These are phyloP conservation scores for Xylaria cubensis DNA, from an alignment of 495 filamentous ascomycete species.

Conservation along the genomic window DNA sequence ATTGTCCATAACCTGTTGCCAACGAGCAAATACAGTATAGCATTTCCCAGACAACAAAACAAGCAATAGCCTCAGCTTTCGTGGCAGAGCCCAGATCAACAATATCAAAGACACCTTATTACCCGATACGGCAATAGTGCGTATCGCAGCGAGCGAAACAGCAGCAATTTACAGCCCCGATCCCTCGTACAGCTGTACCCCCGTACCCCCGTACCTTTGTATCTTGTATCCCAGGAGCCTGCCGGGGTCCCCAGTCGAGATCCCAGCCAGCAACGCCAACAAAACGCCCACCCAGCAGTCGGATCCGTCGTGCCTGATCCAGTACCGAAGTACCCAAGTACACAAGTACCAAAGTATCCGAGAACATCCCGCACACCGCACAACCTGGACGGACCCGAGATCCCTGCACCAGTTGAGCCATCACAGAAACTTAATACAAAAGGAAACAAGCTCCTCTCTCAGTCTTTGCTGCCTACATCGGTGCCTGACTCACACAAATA, in stretches of 20 bases:
- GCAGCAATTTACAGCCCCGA: constrained; percentile 13
- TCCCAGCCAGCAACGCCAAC: constrained; percentile 28
- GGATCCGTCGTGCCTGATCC: constrained; percentile 27
- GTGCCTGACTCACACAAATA: constrained; percentile 46
- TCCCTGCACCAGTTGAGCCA: constrained; percentile 26
- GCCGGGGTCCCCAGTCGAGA: constrained; percentile 3
- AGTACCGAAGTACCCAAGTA: constrained; percentile 22
- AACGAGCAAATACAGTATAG: constrained; percentile 4
- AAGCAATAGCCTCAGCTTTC: constrained; percentile 19
- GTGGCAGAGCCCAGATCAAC: constrained; percentile 21
- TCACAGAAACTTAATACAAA: constrained; percentile 30
- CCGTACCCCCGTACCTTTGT: constrained; percentile 10
- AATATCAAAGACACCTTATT: constrained; percentile 18
- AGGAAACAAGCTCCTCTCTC: constrained; percentile 25
- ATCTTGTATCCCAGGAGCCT: constrained; percentile 10
- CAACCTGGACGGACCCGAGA: constrained; percentile 26
- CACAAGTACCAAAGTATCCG: constrained; percentile 21
- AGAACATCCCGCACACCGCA: constrained; percentile 28
- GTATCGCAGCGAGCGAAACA: neutral
- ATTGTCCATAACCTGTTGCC: neutral
- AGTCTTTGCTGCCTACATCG: constrained; percentile 37
- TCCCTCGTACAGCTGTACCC: constrained; percentile 23
- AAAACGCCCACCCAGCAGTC: constrained; percentile 27
- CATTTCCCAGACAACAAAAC: constrained; percentile 20
- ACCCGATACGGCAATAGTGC: constrained; percentile 20